Base-by-base conservation (phyloP, 768 basidiomycete species). In the Boletellus sp. region DNA sequence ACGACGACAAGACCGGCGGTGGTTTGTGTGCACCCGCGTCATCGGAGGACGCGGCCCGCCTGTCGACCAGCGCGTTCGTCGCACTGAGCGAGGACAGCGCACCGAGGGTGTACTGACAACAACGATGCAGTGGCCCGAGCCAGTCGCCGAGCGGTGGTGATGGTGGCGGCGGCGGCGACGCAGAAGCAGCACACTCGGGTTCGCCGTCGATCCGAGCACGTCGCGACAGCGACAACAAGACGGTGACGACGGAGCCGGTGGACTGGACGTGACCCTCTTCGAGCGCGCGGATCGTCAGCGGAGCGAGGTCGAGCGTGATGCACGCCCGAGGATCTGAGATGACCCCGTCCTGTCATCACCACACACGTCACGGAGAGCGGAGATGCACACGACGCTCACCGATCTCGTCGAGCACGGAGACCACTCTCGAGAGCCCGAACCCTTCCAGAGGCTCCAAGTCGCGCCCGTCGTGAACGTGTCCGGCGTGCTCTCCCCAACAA, bases 51-150 rank as follows among this genome's bases (percentile, higher is more conserved):
- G 53, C 48, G 2, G 64, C 58, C 2, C 63, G 64, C 3, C 62
- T 64, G 15, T 66, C 60, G 28, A 63, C 61, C 26, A 68, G 60
- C 40, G 59, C 48, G 22, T 47, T 41, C 16, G 65, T 62, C 12
- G 62, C 56, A 6, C 60, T 58, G 38, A 68, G 62, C 7, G 68
- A 62, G 2, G 76, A 72, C 9, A 79, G 54, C 3, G 73, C 69
- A 6, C 70, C 70, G 8, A 74, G 56, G 0, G 81, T 83, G 55
- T 74, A 74, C 23, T 72, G 71, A 55, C 74, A 74, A 52, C 78
- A 83, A 26, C 72, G 72, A 22, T 73, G 73, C 26, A 90, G 74
- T 0, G 85, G 79, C 4, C 69, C 65, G 1, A 81, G 57, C 82
- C 85, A 49, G 51, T 68, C 43, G 46, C 40, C 15, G 54, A 64